These are phyloP conservation scores for Boletellus deceptivus DNA, from an alignment of 1,284 basidiomycete genomes.

Conservation along the genomic window DNA sequence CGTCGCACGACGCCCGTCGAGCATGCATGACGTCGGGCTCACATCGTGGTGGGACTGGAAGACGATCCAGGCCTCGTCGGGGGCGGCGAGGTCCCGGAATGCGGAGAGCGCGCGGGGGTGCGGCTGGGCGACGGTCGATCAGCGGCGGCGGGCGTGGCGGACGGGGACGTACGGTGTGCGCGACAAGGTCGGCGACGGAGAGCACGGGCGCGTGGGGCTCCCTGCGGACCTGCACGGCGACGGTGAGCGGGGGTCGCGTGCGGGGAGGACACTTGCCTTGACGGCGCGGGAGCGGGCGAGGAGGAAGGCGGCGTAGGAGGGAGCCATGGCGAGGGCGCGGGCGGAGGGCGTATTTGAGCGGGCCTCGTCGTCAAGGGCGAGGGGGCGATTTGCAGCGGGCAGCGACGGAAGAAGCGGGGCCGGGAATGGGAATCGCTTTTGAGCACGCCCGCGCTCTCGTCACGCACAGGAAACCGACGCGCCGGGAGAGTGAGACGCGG, in stretches of 20 bases:
- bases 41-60: slow-evolving; percentile 62
- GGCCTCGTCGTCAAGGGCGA: slow-evolving; percentile 29
- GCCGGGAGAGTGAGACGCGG: too few species aligned
- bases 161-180: slow-evolving; percentile 18
- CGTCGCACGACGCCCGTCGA: slow-evolving; percentile 1
- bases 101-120: slow-evolving; percentile 31
- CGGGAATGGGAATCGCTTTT: slow-evolving; percentile 21
- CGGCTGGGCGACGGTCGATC: too few species aligned
- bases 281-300: slow-evolving; percentile 50
- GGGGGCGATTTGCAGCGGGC: slow-evolving; percentile 33
- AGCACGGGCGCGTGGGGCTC: slow-evolving; percentile 31
- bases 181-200: slow-evolving; percentile 25
- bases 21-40: slow-evolving; percentile 22
- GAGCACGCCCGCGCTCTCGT: slow-evolving; percentile 18
- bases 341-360: slow-evolving; percentile 31
- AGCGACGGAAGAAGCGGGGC: slow-evolving; percentile 14
- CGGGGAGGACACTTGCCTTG: slow-evolving; percentile 37
- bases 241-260: slow-evolving; percentile 3
- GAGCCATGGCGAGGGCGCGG: background rate
- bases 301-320: slow-evolving; percentile 42
- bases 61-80: slow-evolving; percentile 50
- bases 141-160: too few species aligned
- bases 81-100: slow-evolving; percentile 38
- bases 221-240: slow-evolving; percentile 24
- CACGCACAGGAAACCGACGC: slow-evolving; percentile 17